Conservation (phyloP, 1,139 yeast genomes). For the Pichia sp. region DNA sequence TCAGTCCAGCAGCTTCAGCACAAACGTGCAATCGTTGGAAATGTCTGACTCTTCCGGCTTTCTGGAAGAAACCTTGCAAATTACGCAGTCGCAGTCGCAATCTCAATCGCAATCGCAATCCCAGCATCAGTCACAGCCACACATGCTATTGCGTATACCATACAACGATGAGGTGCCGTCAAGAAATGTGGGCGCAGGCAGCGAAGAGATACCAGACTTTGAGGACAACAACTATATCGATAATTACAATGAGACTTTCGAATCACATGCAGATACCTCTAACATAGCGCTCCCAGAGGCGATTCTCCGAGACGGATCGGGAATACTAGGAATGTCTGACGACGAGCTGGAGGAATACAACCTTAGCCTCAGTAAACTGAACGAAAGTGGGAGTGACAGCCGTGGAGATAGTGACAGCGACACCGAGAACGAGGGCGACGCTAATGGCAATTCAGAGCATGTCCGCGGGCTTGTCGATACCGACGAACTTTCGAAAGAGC, state of each 20-base stretch:
- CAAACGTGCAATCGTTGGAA: slow-evolving; percentile 2
- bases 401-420: not conserved
- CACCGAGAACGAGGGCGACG: not conserved
- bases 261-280: slow-evolving; percentile 26
- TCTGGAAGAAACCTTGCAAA: slow-evolving; percentile 13
- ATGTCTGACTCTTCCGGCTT: slow-evolving; percentile 2
- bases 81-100: slow-evolving; percentile 9
- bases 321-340: slow-evolving; percentile 15
- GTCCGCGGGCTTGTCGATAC: not conserved
- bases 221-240: slow-evolving; percentile 4
- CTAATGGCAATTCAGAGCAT: not conserved
- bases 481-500: slow-evolving; percentile 9
- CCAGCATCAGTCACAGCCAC: slow-evolving; percentile 3
- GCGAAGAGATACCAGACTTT: not conserved
- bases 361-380: not conserved
- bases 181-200: not conserved
- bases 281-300: slow-evolving; percentile 33
- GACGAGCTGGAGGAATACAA: slow-evolving; percentile 9
- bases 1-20: slow-evolving; percentile 11
- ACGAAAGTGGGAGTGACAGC: slow-evolving; percentile 1
- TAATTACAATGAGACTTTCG: slow-evolving; percentile 23
- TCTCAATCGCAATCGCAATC: slow-evolving; percentile 6
- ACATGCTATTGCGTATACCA: not conserved
- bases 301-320: slow-evolving; percentile 29
- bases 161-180: not conserved